Evolutionary conservation across 2,329 filamentous ascomycete species (phyloP).

Genomic region (Pseudogymnoascus sp.): DNA sequence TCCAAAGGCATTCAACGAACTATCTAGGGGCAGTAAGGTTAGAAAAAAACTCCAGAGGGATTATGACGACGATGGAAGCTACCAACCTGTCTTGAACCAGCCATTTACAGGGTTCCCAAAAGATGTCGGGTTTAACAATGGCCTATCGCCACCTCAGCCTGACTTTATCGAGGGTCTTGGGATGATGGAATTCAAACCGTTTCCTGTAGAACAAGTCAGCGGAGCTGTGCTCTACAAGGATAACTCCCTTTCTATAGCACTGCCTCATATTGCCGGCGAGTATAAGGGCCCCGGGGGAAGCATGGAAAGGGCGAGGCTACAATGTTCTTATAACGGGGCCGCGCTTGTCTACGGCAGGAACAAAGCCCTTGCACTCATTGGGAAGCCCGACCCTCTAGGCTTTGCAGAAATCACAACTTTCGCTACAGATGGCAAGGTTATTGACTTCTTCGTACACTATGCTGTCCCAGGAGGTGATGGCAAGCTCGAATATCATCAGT

Average conservation of each 20-base stretch:
- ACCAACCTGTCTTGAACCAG: not conserved
- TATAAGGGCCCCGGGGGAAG: slow-evolving; percentile 10
- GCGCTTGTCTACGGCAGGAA: slow-evolving; percentile 17
- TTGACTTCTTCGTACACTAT: slow-evolving; percentile 16
- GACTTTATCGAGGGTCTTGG: slow-evolving; percentile 24
- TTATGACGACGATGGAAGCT: not conserved
- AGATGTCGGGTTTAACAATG: slow-evolving; percentile 24
- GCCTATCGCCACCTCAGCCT: slow-evolving; percentile 23
- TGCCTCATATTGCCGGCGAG: slow-evolving; percentile 17
- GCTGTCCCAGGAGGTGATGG: slow-evolving; percentile 11
- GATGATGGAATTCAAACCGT: slow-evolving; percentile 14
- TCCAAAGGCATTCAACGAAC: not conserved
- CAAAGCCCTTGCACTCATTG: slow-evolving; percentile 15
- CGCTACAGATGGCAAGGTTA: slow-evolving; percentile 15
- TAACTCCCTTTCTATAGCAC: not conserved
- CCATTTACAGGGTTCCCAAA: slow-evolving; percentile 16
- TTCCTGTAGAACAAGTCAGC: not conserved
- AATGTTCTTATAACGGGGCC: slow-evolving; percentile 17
- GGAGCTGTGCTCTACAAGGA: not conserved
- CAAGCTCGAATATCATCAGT: slow-evolving; percentile 15
- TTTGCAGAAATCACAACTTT: slow-evolving; percentile 15
- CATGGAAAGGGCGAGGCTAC: slow-evolving; percentile 13
- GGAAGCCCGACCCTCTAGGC: slow-evolving; percentile 13
- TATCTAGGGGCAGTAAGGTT: not conserved
- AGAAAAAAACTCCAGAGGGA: not conserved